Conservation (phyloP, 768 basidiomycete genomes). For the Russula earlei region DNA sequence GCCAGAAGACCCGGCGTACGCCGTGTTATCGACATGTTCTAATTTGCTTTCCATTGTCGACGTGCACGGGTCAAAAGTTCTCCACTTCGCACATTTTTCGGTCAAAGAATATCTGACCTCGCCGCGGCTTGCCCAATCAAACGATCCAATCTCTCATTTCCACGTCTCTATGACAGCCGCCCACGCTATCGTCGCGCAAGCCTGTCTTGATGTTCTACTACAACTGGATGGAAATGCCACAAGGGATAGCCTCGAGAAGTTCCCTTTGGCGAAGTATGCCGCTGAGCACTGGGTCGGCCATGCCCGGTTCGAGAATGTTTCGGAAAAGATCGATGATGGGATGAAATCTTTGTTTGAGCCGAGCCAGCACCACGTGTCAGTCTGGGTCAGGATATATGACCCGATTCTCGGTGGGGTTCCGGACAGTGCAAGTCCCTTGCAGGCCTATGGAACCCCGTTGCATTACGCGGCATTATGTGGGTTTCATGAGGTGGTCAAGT, state of each 20-base stretch:
- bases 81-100: not conserved
- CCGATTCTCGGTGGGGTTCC: too few species aligned
- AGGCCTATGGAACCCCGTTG: too few species aligned
- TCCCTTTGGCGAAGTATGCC: not conserved
- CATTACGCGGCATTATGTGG: too few species aligned
- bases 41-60: not conserved
- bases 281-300: not conserved
- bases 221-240: not conserved
- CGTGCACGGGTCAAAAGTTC: not conserved
- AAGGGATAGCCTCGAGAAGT: not conserved
- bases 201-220: not conserved
- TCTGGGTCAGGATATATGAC: not conserved
- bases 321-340: not conserved
- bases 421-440: too few species aligned
- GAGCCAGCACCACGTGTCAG: not conserved
- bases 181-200: not conserved
- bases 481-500: too few species aligned
- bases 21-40: not conserved
- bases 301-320: not conserved
- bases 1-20: not conserved
- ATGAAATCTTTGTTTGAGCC: not conserved
- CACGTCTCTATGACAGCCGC: not conserved
- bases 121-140: not conserved
- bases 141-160: not conserved
- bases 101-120: not conserved